A percentile compares a stretch with the other conserved stretches of the same genome.
These are phyloP conservation scores for Gigaspora rosea DNA, from an alignment of 192 early-diverging fungal species.

Conservation along the genomic window DNA sequence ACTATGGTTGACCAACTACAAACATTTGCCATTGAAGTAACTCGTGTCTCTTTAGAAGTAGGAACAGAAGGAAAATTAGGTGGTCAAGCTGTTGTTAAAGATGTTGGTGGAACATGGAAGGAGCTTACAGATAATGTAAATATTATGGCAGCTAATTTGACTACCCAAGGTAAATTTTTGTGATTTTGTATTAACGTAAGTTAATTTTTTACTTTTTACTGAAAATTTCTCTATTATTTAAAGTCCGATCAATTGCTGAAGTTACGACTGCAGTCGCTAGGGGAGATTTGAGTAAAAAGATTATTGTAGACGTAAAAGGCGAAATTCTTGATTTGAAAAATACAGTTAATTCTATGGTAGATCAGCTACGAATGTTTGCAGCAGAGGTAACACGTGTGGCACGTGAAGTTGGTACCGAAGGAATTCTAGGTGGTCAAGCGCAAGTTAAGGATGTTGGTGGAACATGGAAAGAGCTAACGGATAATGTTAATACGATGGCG, in stretches of 20 bases:
- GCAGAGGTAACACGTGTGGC: slow-evolving; percentile 66
- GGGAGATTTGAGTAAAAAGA: slow-evolving; percentile 66
- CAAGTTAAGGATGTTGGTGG: slow-evolving; percentile 59
- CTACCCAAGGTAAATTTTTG: slow-evolving; percentile 53
- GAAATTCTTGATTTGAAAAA: slow-evolving; percentile 65
- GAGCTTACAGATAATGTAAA: slow-evolving; percentile 75
- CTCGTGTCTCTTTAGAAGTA: slow-evolving; percentile 67
- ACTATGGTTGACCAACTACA: slow-evolving; percentile 69
- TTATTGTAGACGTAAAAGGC: slow-evolving; percentile 56
- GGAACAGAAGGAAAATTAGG: slow-evolving; percentile 72
- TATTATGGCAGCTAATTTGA: slow-evolving; percentile 69
- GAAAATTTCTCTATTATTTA: no score
- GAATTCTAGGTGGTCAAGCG: slow-evolving; percentile 57
- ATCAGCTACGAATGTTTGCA: slow-evolving; percentile 63
- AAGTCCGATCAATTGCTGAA: slow-evolving; percentile 58
- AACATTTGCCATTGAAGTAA: slow-evolving; percentile 68
- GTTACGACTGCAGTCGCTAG: slow-evolving; percentile 71
- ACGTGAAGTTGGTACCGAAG: slow-evolving; percentile 64
- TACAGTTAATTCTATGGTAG: slow-evolving; percentile 70
- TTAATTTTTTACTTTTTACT: neutral
- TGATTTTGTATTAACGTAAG: neutral
- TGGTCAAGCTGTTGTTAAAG: slow-evolving; percentile 65
- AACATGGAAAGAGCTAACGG: slow-evolving; percentile 67
- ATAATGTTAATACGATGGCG: slow-evolving; percentile 72
- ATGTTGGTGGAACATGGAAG: slow-evolving; percentile 71